Conservation (phyloP, 352 stramenopile species). For the Phytophthora capsici region DNA sequence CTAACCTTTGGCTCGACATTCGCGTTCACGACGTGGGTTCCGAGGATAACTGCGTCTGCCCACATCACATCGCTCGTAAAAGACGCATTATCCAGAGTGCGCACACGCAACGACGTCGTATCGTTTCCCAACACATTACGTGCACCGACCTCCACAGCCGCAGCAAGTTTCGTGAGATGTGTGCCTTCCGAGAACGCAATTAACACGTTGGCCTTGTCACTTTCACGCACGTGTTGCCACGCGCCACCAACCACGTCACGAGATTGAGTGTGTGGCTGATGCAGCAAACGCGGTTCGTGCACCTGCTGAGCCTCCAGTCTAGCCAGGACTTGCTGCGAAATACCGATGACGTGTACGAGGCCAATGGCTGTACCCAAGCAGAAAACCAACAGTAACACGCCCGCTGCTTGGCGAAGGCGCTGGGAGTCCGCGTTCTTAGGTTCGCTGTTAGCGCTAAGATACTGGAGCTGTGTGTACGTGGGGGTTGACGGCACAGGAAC, state of each 20-base stretch:
- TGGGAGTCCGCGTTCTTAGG: background rate
- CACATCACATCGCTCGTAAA: conserved; percentile 83
- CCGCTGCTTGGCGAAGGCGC: conserved; percentile 17
- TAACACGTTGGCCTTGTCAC: conserved; percentile 51
- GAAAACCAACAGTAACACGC: conserved; percentile 43
- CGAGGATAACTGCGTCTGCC: conserved; percentile 86
- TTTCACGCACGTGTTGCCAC: conserved; percentile 20
- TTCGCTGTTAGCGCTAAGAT: background rate
- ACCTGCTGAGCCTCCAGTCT: conserved; percentile 39
- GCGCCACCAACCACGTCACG: conserved; percentile 16
- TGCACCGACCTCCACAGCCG: conserved; percentile 62
- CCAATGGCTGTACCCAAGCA: conserved; percentile 42
- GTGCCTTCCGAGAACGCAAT: conserved; percentile 77
- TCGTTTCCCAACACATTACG: conserved; percentile 42
- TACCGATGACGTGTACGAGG: conserved; percentile 45
- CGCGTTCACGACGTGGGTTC: conserved; percentile 86
- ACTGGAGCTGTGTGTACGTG: conserved; percentile 23
- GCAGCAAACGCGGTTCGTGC: conserved; percentile 20
- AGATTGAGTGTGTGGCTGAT: conserved; percentile 28
- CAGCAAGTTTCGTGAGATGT: conserved; percentile 75
- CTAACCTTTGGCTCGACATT: conserved; percentile 87
- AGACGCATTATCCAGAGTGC: conserved; percentile 64
- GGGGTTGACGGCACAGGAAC: conserved; percentile 11
- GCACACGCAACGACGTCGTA: conserved; percentile 52
- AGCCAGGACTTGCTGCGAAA: conserved; percentile 49